phyloP scores from a whole-genome alignment of 805 yeast genomes.

The Suhomyces prunicola region DNA sequence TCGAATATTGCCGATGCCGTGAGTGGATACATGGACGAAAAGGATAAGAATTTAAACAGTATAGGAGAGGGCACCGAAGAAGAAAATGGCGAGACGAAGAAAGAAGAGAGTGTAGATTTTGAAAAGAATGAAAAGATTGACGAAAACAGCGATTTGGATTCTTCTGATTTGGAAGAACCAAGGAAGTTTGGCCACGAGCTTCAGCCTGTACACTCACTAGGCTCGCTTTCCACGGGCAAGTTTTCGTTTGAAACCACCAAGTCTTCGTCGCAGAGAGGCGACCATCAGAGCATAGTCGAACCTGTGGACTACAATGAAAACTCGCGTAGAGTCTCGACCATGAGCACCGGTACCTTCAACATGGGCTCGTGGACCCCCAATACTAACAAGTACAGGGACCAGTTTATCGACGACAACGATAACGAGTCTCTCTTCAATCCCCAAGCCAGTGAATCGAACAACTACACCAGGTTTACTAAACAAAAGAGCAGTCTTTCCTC shows the following conservation, averaged over 20 bases:
- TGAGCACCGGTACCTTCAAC: constrained; percentile 33
- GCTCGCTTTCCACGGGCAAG: constrained; percentile 17
- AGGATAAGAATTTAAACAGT: neutral
- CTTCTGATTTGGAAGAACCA: neutral
- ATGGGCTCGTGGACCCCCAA: constrained; percentile 62
- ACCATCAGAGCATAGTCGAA: neutral
- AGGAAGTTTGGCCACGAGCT: constrained; percentile 4
- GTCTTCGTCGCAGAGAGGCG: constrained; percentile 1
- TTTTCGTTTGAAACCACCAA: constrained; percentile 12
- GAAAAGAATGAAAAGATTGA: neutral
- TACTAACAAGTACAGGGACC: constrained; percentile 47
- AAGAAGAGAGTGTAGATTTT: neutral
- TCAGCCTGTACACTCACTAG: constrained; percentile 11
- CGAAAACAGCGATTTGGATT: no score
- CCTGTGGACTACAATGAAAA: neutral
- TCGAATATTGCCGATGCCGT: constrained; percentile 31
- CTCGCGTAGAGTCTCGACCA: constrained; percentile 31
- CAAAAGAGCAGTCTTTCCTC: constrained; percentile 17
- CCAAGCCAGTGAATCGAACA: constrained; percentile 12
- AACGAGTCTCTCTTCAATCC: constrained; percentile 32
- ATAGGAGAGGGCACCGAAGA: constrained; percentile 1
- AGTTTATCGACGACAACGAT: constrained; percentile 44
- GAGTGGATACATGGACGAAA: constrained; percentile 22
- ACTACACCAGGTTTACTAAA: constrained; percentile 34
- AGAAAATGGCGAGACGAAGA: neutral